phyloP scores from a whole-genome alignment of 805 yeast species.

The Metschnikowia borealis region DNA sequence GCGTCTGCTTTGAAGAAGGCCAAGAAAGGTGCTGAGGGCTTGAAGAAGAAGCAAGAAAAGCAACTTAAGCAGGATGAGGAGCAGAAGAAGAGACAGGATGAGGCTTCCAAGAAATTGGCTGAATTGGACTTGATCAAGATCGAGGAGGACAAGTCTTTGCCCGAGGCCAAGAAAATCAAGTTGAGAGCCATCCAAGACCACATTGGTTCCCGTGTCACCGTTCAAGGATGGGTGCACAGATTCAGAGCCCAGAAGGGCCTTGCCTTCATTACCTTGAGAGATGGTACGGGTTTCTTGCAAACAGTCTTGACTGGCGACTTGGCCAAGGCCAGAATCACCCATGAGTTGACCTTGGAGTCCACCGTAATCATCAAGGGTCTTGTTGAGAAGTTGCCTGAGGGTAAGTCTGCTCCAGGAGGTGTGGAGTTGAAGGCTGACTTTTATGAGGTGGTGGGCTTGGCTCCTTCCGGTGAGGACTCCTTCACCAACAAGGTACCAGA shows the following conservation, averaged over 20 bases:
- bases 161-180: slow-evolving; percentile 65
- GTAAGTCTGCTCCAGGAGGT: slow-evolving; percentile 96
- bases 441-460: slow-evolving; percentile 84
- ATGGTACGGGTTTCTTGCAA: slow-evolving; percentile 90
- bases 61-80: slow-evolving; percentile 56
- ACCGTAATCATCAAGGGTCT: slow-evolving; percentile 79
- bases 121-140: slow-evolving; percentile 70
- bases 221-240: slow-evolving; percentile 96
- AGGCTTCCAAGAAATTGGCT: slow-evolving; percentile 70
- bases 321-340: slow-evolving; percentile 84
- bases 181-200: slow-evolving; percentile 49
- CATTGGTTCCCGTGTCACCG: slow-evolving; percentile 67
- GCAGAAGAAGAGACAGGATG: slow-evolving; percentile 52
- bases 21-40: slow-evolving; percentile 89
- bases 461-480: slow-evolving; percentile 95
- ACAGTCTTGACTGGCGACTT: slow-evolving; percentile 85
- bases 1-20: slow-evolving; percentile 95
- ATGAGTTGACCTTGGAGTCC: slow-evolving; percentile 82
- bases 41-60: slow-evolving; percentile 77
- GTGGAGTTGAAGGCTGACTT: slow-evolving; percentile 90
- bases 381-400: slow-evolving; percentile 83
- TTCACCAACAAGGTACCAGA: slow-evolving; percentile 93
- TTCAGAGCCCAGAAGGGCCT: slow-evolving; percentile 89
- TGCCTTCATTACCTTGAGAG: slow-evolving; percentile 87
- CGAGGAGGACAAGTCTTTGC: slow-evolving; percentile 68